Evolutionary conservation across 2,329 filamentous ascomycete genomes (phyloP), one percentile per base, ranked within the genome.

Genomic region (Lasiodiplodia gonubiensis): DNA sequence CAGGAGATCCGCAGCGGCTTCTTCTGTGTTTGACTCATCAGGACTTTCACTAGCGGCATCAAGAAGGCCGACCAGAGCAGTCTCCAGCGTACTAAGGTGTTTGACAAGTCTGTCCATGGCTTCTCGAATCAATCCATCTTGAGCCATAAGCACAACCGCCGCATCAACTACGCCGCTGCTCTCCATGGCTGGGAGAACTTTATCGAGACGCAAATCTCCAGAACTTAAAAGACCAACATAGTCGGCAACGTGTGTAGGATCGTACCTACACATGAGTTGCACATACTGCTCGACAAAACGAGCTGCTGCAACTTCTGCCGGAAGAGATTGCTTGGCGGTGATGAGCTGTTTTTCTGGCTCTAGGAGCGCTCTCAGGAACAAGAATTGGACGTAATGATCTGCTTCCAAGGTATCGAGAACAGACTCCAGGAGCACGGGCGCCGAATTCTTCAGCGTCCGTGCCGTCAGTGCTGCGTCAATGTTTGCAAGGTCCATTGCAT

Each of bases 151-250:
- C 1, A 97, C 88, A 7, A 99, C 92, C 0, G 93, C 94, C 4
- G 94, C 96, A 80, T 99, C 95, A 54, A 99, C 88, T 5, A 95
- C 92, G 0, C 94, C 94, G 51, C 90, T 93, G 70, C 91, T 88
- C 78, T 99, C 96, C 84, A 99, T 93, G 0, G 90, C 89, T 4
- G 94, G 93, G 8, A 99, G 84, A 0, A 99, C 85, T 64, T 89
- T 86, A 14, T 95, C 92, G 0, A 99, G 85, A 27, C 89, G 86
- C 33, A 99, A 81, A 75, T 97, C 90, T 12, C 90, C 89, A 3
- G 90, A 89, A 71, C 93, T 91, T 2, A 97, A 84, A 1, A 87
- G 77, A 46, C 90, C 89, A 33, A 98, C 87, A 76, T 95, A 99
- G 66, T 93, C 90, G 2, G 92, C 92, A 2, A 99, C 94, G 72